These are phyloP conservation scores for Helenozyma baotianmanensis DNA, from an alignment of 805 yeast species.

Conservation along the genomic window DNA sequence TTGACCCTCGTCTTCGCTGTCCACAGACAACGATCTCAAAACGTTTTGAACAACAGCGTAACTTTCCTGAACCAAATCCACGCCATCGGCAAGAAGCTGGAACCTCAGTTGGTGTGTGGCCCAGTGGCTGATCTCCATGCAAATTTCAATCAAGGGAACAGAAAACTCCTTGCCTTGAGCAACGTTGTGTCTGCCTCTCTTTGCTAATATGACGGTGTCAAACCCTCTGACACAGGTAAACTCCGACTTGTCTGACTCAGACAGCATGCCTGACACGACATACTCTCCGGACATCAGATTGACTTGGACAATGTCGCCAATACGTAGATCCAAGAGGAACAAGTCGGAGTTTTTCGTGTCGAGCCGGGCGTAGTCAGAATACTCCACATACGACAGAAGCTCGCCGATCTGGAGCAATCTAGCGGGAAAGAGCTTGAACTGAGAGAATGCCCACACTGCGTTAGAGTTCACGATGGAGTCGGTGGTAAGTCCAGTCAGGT, in stretches of 20 bases:
- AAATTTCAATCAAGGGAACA: conserved; percentile 28
- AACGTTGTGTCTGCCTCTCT: conserved; percentile 12
- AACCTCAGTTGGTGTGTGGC: conserved; percentile 32
- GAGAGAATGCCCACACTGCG: conserved; percentile 53
- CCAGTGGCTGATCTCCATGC: conserved; percentile 39
- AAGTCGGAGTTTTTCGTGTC: conserved; percentile 34
- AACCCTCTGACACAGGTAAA: conserved; percentile 59
- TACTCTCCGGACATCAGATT: conserved; percentile 28
- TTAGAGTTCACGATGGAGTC: conserved; percentile 12
- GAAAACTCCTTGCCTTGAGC: conserved; percentile 14
- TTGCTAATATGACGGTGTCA: conserved; percentile 41
- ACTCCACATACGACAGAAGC: conserved; percentile 28
- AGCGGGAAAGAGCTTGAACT: conserved; percentile 51
- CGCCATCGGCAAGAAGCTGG: conserved; percentile 17
- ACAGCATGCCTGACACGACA: conserved; percentile 43
- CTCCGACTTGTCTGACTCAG: conserved; percentile 16
- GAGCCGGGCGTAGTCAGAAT: conserved; percentile 24
- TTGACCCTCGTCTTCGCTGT: too few relatives aligned
- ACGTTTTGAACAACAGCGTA: conserved; percentile 6
- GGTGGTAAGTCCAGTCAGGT: conserved; percentile 4
- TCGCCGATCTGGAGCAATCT: conserved; percentile 27
- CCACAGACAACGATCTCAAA: too few relatives aligned
- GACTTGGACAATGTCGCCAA: conserved; percentile 51
- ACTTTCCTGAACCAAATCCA: conserved; percentile 17
- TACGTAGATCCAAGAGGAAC: conserved; percentile 46